phyloP scores from a whole-genome alignment of 768 basidiomycete species.

The Gyrodon lividus region DNA sequence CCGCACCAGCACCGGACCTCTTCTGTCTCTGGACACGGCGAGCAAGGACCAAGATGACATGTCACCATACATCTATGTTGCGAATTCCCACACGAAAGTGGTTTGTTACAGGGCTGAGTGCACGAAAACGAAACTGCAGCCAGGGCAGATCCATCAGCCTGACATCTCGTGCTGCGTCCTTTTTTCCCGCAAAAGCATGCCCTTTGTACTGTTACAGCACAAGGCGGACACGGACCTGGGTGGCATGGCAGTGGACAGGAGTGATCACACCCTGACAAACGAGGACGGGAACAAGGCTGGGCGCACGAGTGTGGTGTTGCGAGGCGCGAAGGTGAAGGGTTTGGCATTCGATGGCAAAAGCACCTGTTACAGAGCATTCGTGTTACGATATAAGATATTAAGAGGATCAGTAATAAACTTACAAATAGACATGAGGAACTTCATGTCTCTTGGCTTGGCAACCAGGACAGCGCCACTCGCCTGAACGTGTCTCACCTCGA shows the following conservation, averaged over 20 bases:
- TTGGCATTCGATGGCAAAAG: slow-evolving; percentile 75
- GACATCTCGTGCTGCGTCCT: slow-evolving; percentile 36
- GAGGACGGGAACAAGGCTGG: slow-evolving; percentile 60
- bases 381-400: neutral
- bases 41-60: slow-evolving; percentile 82
- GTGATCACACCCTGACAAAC: slow-evolving; percentile 64
- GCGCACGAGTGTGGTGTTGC: slow-evolving; percentile 79
- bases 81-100: slow-evolving; percentile 60
- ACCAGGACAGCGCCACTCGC: slow-evolving; percentile 92
- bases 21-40: slow-evolving; percentile 56
- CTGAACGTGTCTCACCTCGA: slow-evolving; percentile 63
- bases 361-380: slow-evolving; percentile 50
- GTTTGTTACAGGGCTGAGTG: slow-evolving; percentile 36
- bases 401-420: slow-evolving; percentile 18
- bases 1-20: slow-evolving; percentile 79
- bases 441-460: slow-evolving; percentile 79
- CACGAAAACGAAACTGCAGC: slow-evolving; percentile 34
- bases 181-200: slow-evolving; percentile 78
- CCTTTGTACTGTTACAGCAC: slow-evolving; percentile 73
- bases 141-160: slow-evolving; percentile 52
- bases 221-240: slow-evolving; percentile 96
- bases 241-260: slow-evolving; percentile 85
- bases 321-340: slow-evolving; percentile 68
- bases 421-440: slow-evolving; percentile 69
- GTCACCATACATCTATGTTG: slow-evolving; percentile 63